Base-by-base conservation (phyloP, 2,329 filamentous ascomycete species). In the Moelleriella libera region DNA sequence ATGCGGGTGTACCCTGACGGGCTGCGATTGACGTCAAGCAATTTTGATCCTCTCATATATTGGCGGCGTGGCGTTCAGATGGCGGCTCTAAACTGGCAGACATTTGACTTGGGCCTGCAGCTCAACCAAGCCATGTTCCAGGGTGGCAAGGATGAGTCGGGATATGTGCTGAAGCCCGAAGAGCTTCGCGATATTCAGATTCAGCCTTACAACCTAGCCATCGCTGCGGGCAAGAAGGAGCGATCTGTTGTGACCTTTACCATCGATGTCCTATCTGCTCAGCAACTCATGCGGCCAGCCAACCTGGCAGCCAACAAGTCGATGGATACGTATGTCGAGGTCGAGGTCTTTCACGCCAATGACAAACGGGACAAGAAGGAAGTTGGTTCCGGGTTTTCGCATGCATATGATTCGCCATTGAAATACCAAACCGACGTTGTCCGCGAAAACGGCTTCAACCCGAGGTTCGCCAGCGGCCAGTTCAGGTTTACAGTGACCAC, bases 51-150 rank as follows among this genome's bases (percentile, higher is more conserved):
- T 1, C 76, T 95, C 53, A 82, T 83, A 52, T 94, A 92, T 61
- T 98, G 92, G 92, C 82, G 90, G 46, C 82, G 88, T 42, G 92
- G 92, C 32, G 92, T 96, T 14, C 92, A 98, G 66, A 97, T 98
- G 90, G 88, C 85, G 11, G 92, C 92, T 0, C 73, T 97, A 52
- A 98, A 98, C 66, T 97, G 92, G 90, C 92, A 98, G 66, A 97
- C 89, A 0, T 96, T 94, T 59, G 92, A 97, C 60, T 74, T 94
- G 14, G 88, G 89, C 43, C 92, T 96, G 78, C 90, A 97, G 61
- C 76, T 97, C 63, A 97, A 97, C 62, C 85, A 92, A 55, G 92
- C 92, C 58, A 97, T 98, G 92, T 98, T 96, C 61, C 85, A 88
- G 44, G 86, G 87, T 49, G 87, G 88, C 42, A 82, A 77, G 10